phyloP scores from a whole-genome alignment of 139 green algal genomes.

The Marvania coccoides region DNA sequence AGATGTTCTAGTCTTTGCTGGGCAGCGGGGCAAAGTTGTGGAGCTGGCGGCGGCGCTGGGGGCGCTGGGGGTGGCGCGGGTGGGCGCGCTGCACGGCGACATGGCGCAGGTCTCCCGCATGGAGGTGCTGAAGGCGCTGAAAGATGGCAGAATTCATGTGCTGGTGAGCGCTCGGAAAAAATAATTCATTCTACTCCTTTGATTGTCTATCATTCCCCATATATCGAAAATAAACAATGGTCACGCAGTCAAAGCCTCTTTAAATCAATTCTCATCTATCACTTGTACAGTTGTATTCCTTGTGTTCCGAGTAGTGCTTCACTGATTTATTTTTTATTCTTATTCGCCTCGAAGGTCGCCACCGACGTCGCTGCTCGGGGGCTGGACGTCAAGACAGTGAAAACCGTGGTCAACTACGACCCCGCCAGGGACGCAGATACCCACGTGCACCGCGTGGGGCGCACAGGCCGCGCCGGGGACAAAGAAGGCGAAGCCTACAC shows the following conservation, averaged over 20 bases:
- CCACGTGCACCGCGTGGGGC: slow-evolving; percentile 88
- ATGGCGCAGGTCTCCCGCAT: slow-evolving; percentile 80
- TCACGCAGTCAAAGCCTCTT: no score
- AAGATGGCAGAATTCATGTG: slow-evolving; percentile 24
- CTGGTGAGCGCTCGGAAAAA: slow-evolving; percentile 8
- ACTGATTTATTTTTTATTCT: no score
- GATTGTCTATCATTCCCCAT: no score
- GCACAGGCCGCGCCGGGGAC: slow-evolving; percentile 89
- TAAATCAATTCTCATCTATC: no score
- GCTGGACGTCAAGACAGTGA: slow-evolving; percentile 76
- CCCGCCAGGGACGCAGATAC: slow-evolving; percentile 73
- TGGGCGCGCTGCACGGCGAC: slow-evolving; percentile 85
- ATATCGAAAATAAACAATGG: no score
- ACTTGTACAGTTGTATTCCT: no score
- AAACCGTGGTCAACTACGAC: slow-evolving; percentile 85
- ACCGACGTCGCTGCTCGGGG: slow-evolving; percentile 75
- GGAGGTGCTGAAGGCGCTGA: slow-evolving; percentile 56
- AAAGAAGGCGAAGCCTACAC: slow-evolving; percentile 83
- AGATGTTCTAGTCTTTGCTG: slow-evolving; percentile 89
- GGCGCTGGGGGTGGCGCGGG: slow-evolving; percentile 23
- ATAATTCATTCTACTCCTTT: no score
- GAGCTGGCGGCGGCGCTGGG: slow-evolving; percentile 49
- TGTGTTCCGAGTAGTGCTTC: no score
- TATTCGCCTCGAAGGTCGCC: no score
- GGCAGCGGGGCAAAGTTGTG: slow-evolving; percentile 69